These are phyloP conservation scores for Amanita exitialis DNA, from an alignment of 768 basidiomycete genomes.

Conservation along the genomic window DNA sequence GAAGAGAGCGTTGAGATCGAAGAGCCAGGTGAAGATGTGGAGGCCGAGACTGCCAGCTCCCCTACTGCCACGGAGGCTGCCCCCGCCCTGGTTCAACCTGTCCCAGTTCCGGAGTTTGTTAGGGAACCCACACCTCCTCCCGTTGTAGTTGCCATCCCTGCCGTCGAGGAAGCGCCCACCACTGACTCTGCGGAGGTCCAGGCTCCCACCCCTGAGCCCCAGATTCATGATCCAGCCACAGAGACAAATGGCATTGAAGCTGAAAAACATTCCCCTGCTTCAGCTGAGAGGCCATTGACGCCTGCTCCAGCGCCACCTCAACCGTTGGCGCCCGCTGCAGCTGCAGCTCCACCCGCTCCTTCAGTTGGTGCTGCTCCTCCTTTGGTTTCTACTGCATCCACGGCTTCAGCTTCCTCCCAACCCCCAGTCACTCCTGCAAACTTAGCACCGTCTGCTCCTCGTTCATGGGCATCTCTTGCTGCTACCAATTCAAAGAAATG, in stretches of 20 bases:
- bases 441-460: conserved; percentile 45
- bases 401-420: conserved; percentile 18
- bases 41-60: conserved; percentile 24
- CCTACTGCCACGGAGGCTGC: conserved; percentile 21
- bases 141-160: conserved; percentile 28
- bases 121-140: conserved; percentile 22
- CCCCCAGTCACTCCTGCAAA: conserved; percentile 20
- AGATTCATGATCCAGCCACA: conserved; percentile 17
- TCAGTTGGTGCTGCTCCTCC: conserved; percentile 21
- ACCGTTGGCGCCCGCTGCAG: conserved; percentile 18
- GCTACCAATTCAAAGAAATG: conserved; percentile 77
- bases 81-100: conserved; percentile 18
- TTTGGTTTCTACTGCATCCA: conserved; percentile 18
- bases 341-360: conserved; percentile 19
- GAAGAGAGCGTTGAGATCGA: conserved; percentile 84
- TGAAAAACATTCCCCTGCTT: conserved; percentile 18
- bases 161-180: conserved; percentile 27
- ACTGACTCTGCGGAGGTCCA: conserved; percentile 21
- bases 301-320: conserved; percentile 24
- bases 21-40: conserved; percentile 33
- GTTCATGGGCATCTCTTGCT: conserved; percentile 90
- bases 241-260: conserved; percentile 31
- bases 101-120: conserved; percentile 22
- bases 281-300: conserved; percentile 15
- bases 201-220: conserved; percentile 29